Percentiles rank a stretch among this genome's conserved stretches.
Evolutionary conservation across 2,329 filamentous ascomycete species (phyloP).

Genomic region (Lizonia empirigonia): DNA sequence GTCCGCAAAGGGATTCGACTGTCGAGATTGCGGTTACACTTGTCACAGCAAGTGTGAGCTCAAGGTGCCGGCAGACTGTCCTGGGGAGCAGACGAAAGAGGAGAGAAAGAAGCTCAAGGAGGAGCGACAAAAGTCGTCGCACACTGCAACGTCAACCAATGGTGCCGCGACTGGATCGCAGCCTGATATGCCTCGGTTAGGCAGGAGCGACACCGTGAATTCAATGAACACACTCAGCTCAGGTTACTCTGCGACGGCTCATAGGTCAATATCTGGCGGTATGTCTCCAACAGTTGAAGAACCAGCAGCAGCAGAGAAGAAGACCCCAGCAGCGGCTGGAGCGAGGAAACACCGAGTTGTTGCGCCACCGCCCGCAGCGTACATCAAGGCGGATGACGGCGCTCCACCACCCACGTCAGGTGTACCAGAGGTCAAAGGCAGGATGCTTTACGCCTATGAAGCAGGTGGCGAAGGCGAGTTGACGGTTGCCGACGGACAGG

Average conservation of each 20-base stretch:
- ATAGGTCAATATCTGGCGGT: conserved; percentile 72
- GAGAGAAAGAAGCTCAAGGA: conserved; percentile 93
- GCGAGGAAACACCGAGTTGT: conserved; percentile 71
- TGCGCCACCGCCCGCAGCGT: conserved; percentile 84
- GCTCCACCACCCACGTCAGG: conserved; percentile 39
- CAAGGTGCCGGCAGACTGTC: conserved; percentile 96
- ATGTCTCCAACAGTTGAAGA: conserved; percentile 60
- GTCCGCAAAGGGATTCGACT: conserved; percentile 95
- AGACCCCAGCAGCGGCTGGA: conserved; percentile 20
- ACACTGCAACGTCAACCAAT: conserved; percentile 56
- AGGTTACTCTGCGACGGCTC: conserved; percentile 79
- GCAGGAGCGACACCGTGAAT: conserved; percentile 84
- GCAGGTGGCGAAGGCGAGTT: conserved; percentile 81
- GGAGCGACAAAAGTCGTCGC: conserved; percentile 80
- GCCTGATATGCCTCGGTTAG: conserved; percentile 70
- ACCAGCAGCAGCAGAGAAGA: conserved; percentile 46
- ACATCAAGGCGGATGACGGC: conserved; percentile 69
- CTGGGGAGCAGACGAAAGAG: conserved; percentile 90
- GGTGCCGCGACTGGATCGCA: conserved; percentile 56
- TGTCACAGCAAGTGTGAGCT: conserved; percentile 99
- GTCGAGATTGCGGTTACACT: conserved; percentile 94
- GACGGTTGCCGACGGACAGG: conserved; percentile 76
- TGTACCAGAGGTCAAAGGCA: conserved; percentile 69
- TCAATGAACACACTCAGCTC: conserved; percentile 77
- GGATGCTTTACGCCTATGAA: conserved; percentile 89